Evolutionary conservation across 2,329 filamentous ascomycete species (phyloP).

Genomic region (Xylariaceae sp.): DNA sequence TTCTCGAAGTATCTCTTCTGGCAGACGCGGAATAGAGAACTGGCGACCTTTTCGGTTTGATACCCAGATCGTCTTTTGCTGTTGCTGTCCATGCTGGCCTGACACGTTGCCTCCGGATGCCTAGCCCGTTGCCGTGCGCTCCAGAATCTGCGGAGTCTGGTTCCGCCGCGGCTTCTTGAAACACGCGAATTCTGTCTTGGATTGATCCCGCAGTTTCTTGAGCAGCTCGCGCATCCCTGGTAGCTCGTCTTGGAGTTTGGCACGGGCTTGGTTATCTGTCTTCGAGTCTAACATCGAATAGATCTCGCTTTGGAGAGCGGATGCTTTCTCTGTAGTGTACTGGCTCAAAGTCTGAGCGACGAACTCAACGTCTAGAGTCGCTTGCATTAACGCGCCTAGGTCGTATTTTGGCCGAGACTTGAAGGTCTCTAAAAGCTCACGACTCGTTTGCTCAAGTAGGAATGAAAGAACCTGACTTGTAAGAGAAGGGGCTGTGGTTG

Average conservation of each 20-base stretch:
- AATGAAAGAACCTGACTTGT: constrained; percentile 83
- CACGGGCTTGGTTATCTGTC: constrained; percentile 85
- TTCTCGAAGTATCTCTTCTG: constrained; percentile 8
- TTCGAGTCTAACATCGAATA: constrained; percentile 89
- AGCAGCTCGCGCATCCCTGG: constrained; percentile 87
- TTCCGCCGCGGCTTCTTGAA: constrained; percentile 60
- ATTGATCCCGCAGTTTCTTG: constrained; percentile 81
- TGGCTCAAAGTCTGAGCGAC: constrained; percentile 90
- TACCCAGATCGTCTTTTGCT: constrained; percentile 6
- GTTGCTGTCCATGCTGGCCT: background rate
- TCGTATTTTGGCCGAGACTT: constrained; percentile 68
- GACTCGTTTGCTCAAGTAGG: constrained; percentile 80
- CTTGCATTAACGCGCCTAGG: constrained; percentile 88
- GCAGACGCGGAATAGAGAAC: constrained; percentile 14
- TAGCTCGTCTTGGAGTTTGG: constrained; percentile 81
- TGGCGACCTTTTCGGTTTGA: constrained; percentile 9
- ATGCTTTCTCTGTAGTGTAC: constrained; percentile 84
- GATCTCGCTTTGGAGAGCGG: constrained; percentile 83
- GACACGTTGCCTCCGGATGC: constrained; percentile 20
- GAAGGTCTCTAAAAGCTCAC: constrained; percentile 84
- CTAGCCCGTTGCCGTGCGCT: constrained; percentile 42
- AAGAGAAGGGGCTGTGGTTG: constrained; percentile 76
- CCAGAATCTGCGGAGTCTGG: constrained; percentile 24
- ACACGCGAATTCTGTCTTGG: constrained; percentile 85
- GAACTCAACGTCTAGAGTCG: constrained; percentile 96